Evolutionary conservation across 805 yeast species (phyloP), one percentile per base, ranked within the genome.

Genomic region (Candida ipomoeae): DNA sequence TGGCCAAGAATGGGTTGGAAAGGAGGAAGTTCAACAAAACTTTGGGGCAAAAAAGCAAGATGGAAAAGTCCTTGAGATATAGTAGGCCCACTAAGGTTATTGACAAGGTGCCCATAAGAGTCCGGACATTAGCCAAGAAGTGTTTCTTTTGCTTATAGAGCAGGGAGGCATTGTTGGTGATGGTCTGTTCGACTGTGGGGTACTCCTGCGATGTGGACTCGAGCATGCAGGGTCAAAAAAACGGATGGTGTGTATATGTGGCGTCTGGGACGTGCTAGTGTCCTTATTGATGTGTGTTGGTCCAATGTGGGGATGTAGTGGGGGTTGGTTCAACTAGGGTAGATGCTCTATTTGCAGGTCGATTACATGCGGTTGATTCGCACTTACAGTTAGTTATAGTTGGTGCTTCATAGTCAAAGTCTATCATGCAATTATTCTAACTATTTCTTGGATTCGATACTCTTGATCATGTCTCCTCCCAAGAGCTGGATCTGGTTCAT

Each of bases 401-500:
- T 21, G 31, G 31, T 20, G 31, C 23, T 39, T 39, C 41, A 31
- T 17, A 40, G 43, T 40, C 43, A 26, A 40, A 26, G 43, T 40
- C 33, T 41, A 21, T 43, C 33, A 33, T 43, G 46, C 41, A 21
- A 23, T 39, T 38, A 40, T 14, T 40, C 45, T 47, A 44, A 38
- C 53, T 54, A 53, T 44, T 57, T 55, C 32, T 76, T 72, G 21
- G 69, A 68, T 51, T 70, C 71, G 45, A 81, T 55, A 8, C 62
- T 51, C 55, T 67, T 62, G 41, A 73, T 74, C 51, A 87, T 66
- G 53, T 85, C 91, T 48, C 87, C 88, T 13, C 91, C 89, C 54
- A 84, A 71, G 29, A 78, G 70, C 34, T 77, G 73, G 37, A 94
- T 85, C 66, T 92, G 96, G 51, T 78, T 75, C 52, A 85, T 68